Percentiles rank a stretch among this genome's conserved stretches.
Conservation (phyloP, 129 eudicot genomes). For the Cynara cardunculus region DNA sequence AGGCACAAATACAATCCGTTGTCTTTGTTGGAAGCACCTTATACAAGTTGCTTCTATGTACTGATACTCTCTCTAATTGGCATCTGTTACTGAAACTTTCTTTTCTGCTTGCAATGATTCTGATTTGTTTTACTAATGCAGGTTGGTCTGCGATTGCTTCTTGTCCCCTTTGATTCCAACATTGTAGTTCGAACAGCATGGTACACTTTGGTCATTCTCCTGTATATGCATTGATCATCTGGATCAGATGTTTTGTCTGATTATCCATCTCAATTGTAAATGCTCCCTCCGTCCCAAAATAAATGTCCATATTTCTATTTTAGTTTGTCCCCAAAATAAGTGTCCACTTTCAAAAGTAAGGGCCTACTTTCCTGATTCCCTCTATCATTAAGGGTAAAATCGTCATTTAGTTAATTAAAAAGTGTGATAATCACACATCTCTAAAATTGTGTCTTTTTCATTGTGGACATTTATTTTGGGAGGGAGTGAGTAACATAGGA, state of each 20-base stretch:
- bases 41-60: background rate
- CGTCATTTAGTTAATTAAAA: background rate
- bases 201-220: constrained; percentile 38
- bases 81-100: background rate
- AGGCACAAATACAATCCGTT: background rate
- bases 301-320: background rate
- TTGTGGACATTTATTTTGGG: background rate
- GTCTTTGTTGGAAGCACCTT: background rate
- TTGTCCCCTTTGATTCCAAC: constrained; percentile 73
- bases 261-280: background rate
- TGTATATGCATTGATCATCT: background rate
- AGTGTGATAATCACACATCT: background rate
- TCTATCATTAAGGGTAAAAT: background rate
- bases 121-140: constrained; percentile 31
- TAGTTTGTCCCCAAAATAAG: background rate
- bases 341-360: background rate
- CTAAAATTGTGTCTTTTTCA: background rate
- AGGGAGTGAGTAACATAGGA: background rate
- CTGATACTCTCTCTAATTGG: background rate
- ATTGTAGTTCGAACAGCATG: constrained; percentile 84
- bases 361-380: background rate
- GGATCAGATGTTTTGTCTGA: background rate
- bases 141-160: constrained; percentile 84
- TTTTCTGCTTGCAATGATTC: background rate
- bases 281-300: background rate